Evolutionary conservation across 2,329 filamentous ascomycete genomes (phyloP).

Genomic region (Xenoacremonium recifei): DNA sequence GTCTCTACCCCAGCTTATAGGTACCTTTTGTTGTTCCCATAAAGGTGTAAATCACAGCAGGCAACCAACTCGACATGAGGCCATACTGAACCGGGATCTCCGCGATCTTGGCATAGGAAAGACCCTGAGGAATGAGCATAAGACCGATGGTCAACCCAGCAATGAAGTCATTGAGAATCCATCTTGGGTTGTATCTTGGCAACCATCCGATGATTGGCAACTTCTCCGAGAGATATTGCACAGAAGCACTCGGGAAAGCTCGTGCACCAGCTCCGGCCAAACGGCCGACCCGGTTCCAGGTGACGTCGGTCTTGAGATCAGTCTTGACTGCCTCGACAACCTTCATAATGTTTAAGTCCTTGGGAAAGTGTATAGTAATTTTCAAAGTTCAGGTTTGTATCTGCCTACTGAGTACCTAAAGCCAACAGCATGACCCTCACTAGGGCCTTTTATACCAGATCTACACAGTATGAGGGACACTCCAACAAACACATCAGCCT

Average conservation of each 20-base stretch:
- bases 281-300: slow-evolving; percentile 21
- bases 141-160: slow-evolving; percentile 60
- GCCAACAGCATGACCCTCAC: no score
- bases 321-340: slow-evolving; percentile 15
- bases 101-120: slow-evolving; percentile 63
- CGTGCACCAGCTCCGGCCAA: slow-evolving; percentile 17
- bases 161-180: slow-evolving; percentile 60
- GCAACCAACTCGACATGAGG: slow-evolving; percentile 59
- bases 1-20: no score
- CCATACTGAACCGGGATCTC: slow-evolving; percentile 61
- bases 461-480: no score
- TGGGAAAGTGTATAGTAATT: no score
- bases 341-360: slow-evolving; percentile 17
- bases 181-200: slow-evolving; percentile 58
- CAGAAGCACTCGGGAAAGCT: slow-evolving; percentile 49
- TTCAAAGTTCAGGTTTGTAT: no score
- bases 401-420: no score
- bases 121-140: slow-evolving; percentile 59
- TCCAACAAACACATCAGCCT: no score
- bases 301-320: slow-evolving; percentile 19
- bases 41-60: slow-evolving; percentile 55
- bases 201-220: slow-evolving; percentile 63
- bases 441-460: no score
- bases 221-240: slow-evolving; percentile 58
- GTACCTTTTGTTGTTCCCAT: slow-evolving; percentile 62